Percentiles rank a stretch among this genome's conserved stretches.
phyloP scores from a whole-genome alignment of 305 asterid genomes.

The Fraxinus nigra region DNA sequence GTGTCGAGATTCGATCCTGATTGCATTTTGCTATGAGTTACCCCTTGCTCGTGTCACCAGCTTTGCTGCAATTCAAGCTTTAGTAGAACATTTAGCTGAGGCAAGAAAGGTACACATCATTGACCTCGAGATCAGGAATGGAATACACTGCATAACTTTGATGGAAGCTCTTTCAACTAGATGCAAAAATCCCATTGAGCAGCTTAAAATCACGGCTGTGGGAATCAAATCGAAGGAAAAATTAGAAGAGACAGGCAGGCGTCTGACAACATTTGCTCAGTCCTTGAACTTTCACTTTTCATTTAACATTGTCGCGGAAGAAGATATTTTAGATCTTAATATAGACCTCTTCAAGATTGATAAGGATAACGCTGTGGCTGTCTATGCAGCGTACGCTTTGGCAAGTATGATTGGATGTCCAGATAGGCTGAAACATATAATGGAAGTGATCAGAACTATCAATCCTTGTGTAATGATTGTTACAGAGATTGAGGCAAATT shows the following conservation, averaged over 20 bases:
- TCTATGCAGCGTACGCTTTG: constrained; percentile 12
- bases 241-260: constrained; percentile 14
- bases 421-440: constrained; percentile 17
- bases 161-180: constrained; percentile 34
- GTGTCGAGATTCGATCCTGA: neutral
- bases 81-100: constrained; percentile 28
- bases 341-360: neutral
- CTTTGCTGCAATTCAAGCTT: constrained; percentile 30
- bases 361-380: constrained; percentile 19
- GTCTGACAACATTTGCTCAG: constrained; percentile 25
- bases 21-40: constrained; percentile 21
- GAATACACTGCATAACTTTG: constrained; percentile 26
- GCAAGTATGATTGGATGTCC: constrained; percentile 12
- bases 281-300: constrained; percentile 21
- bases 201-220: constrained; percentile 21
- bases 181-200: constrained; percentile 6
- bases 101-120: constrained; percentile 33
- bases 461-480: constrained; percentile 5
- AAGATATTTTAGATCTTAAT: constrained; percentile 24
- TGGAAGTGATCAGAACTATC: constrained; percentile 16
- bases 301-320: constrained; percentile 20
- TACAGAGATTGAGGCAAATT: neutral
- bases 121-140: constrained; percentile 30
- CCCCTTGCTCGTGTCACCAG: constrained; percentile 25
- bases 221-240: constrained; percentile 20